These are phyloP conservation scores for Trichoderma sp. DNA, from an alignment of 2,329 filamentous ascomycete genomes.

Conservation along the genomic window DNA sequence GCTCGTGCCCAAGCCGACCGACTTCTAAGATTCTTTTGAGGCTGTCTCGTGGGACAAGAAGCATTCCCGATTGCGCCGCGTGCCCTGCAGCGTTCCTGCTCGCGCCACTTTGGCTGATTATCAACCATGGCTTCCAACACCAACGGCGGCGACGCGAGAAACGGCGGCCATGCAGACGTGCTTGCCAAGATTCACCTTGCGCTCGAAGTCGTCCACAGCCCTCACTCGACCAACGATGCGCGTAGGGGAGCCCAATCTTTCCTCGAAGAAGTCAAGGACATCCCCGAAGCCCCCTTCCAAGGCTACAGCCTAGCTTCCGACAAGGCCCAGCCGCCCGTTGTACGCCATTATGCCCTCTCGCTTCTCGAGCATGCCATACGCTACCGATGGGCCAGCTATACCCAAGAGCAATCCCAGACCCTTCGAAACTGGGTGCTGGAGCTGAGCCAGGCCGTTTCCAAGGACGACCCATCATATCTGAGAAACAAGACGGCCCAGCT, in stretches of 20 bases:
- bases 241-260: constrained; percentile 80
- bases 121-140: constrained; percentile 38
- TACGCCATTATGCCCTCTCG: constrained; percentile 91
- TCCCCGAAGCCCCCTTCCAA: constrained; percentile 75
- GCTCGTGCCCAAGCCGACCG: constrained; percentile 8
- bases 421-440: constrained; percentile 75
- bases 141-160: constrained; percentile 36
- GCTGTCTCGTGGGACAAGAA: constrained; percentile 14
- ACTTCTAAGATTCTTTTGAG: constrained; percentile 3
- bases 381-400: constrained; percentile 77
- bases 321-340: constrained; percentile 69
- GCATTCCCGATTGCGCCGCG: constrained; percentile 13
- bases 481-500: constrained; percentile 92
- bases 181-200: constrained; percentile 75
- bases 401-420: constrained; percentile 60
- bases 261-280: constrained; percentile 79
- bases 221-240: constrained; percentile 74
- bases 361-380: constrained; percentile 86
- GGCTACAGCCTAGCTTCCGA: constrained; percentile 81
- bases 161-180: constrained; percentile 41
- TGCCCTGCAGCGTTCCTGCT: constrained; percentile 10
- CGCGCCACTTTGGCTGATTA: constrained; percentile 1
- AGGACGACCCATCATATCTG: constrained; percentile 74
- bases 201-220: constrained; percentile 81
- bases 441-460: constrained; percentile 68